Conservation (phyloP, 2,329 filamentous ascomycete genomes). For the Blastomyces parvus region DNA sequence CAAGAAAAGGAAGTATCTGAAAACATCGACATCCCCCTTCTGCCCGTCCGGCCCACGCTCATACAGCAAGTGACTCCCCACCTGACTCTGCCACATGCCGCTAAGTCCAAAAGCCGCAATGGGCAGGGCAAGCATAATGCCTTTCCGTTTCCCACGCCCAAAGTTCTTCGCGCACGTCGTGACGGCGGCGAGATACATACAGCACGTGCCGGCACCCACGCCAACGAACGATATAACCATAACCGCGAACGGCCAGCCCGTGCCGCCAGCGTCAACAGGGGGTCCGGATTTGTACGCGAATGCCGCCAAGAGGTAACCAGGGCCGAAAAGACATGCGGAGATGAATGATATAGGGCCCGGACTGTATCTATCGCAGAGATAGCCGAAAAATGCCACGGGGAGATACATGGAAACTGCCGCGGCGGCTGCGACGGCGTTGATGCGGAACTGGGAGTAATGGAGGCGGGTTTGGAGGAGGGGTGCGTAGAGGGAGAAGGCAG, state of each 20-base stretch:
- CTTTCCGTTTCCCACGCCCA: constrained; percentile 75
- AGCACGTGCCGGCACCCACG: constrained; percentile 73
- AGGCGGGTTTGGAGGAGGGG: constrained; percentile 79
- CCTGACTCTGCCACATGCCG: constrained; percentile 90
- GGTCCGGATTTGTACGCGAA: constrained; percentile 59
- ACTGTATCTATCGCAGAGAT: constrained; percentile 80
- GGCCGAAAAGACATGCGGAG: constrained; percentile 63
- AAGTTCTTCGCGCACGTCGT: constrained; percentile 98
- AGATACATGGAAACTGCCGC: constrained; percentile 85
- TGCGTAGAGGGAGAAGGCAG: constrained; percentile 88
- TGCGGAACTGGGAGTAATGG: constrained; percentile 80
- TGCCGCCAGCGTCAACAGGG: constrained; percentile 41
- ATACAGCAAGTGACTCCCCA: constrained; percentile 68
- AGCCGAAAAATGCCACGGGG: constrained; percentile 81
- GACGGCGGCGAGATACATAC: constrained; percentile 84
- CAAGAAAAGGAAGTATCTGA: constrained; percentile 80
- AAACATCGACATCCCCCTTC: constrained; percentile 59
- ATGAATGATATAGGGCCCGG: constrained; percentile 66
- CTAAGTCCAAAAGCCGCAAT: constrained; percentile 90
- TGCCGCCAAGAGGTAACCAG: constrained; percentile 76
- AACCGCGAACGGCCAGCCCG: constrained; percentile 62
- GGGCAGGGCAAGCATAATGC: constrained; percentile 77
- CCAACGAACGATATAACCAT: constrained; percentile 81
- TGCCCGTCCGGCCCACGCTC: constrained; percentile 57
- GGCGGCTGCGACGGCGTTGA: constrained; percentile 81